phyloP scores from a whole-genome alignment of 2,329 filamentous ascomycete genomes.

The Fusarium caatingaense region DNA sequence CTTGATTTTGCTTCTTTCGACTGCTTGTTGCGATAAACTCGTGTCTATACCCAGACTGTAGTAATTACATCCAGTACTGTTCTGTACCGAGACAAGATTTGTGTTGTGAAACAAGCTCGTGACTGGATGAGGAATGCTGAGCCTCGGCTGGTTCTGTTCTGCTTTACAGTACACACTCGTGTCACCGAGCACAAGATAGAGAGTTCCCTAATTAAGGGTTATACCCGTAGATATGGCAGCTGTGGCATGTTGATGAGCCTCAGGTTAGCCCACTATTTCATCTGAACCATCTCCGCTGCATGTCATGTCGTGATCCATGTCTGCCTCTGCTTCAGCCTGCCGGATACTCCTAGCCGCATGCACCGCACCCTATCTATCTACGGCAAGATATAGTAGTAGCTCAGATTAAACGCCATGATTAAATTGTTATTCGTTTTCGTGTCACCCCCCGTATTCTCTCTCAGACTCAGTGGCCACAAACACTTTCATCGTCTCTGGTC shows the following conservation, averaged over 20 bases:
- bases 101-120: conserved; percentile 2
- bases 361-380: not conserved
- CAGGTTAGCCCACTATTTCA: conserved; percentile 23
- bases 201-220: not conserved
- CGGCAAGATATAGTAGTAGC: not conserved
- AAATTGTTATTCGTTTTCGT: conserved; percentile 20
- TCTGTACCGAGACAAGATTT: conserved; percentile 20
- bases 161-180: not conserved
- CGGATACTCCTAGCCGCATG: not conserved
- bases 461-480: conserved; percentile 2
- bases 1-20: conserved; percentile 22
- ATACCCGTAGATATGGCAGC: not conserved
- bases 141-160: conserved; percentile 22
- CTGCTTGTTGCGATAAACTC: conserved; percentile 12
- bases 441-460: not conserved
- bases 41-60: conserved; percentile 6
- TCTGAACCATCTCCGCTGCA: not conserved
- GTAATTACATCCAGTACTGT: too few species aligned
- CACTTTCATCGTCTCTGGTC: conserved; percentile 5
- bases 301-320: not conserved
- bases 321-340: not conserved
- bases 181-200: conserved; percentile 10
- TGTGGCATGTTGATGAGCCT: conserved; percentile 32
- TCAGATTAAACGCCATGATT: not conserved
- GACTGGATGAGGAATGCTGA: conserved; percentile 17